phyloP scores from a whole-genome alignment of 768 basidiomycete genomes.

The Suillus variegatus region DNA sequence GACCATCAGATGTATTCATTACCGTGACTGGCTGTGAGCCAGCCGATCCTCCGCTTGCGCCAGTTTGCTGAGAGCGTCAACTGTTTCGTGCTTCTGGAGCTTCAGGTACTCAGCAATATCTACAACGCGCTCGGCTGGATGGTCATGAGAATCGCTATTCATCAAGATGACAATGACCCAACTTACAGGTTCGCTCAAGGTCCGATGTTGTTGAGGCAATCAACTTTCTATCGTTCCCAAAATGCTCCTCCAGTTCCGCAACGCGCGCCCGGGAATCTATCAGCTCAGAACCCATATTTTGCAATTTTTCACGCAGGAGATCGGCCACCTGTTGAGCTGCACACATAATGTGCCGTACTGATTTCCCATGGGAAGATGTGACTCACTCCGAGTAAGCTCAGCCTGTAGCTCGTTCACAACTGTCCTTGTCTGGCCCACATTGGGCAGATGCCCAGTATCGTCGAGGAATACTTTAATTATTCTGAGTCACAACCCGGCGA shows the following conservation, averaged over 20 bases:
- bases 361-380: slow-evolving; percentile 1
- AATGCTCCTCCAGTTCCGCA: slow-evolving; percentile 36
- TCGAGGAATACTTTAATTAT: slow-evolving; percentile 33
- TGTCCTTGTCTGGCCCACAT: slow-evolving; percentile 27
- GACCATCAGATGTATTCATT: not conserved
- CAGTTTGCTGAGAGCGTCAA: slow-evolving; percentile 21
- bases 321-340: slow-evolving; percentile 51
- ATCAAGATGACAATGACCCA: not conserved
- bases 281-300: slow-evolving; percentile 42
- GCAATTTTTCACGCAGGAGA: slow-evolving; percentile 48
- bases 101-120: slow-evolving; percentile 25
- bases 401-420: slow-evolving; percentile 35
- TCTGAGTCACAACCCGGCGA: slow-evolving; percentile 9
- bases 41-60: slow-evolving; percentile 31
- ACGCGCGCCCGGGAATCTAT: slow-evolving; percentile 42
- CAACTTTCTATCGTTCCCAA: slow-evolving; percentile 22
- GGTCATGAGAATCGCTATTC: slow-evolving; percentile 18
- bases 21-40: slow-evolving; percentile 24
- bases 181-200: slow-evolving; percentile 28
- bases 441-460: slow-evolving; percentile 25
- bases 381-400: slow-evolving; percentile 37
- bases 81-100: slow-evolving; percentile 31
- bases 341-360: slow-evolving; percentile 12
- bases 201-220: slow-evolving; percentile 22
- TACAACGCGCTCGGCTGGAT: slow-evolving; percentile 22